Percentiles rank a stretch among this genome's conserved stretches.
Conservation (phyloP, 352 stramenopile species). For the Pythium insidiosum region DNA sequence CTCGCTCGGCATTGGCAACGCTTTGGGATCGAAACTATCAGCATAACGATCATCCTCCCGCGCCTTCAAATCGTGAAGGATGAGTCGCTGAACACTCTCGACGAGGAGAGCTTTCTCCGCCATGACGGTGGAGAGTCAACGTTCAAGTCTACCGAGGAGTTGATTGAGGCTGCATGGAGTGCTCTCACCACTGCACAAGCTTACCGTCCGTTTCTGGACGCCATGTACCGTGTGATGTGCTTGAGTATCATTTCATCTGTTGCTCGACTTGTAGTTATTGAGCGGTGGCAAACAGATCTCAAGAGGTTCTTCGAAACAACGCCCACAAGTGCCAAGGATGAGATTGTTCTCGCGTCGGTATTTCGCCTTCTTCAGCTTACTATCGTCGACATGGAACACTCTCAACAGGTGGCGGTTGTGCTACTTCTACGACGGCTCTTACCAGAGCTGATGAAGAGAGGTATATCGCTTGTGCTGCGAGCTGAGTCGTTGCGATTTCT, state of each 20-base stretch:
- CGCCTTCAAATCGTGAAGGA: no score
- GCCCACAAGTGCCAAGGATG: conserved; percentile 23
- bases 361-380: conserved; percentile 27
- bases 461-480: no score
- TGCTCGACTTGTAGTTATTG: conserved; percentile 18
- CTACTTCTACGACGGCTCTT: conserved; percentile 46
- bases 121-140: no score
- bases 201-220: conserved; percentile 57
- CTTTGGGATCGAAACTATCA: neutral
- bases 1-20: neutral
- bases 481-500: no score
- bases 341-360: conserved; percentile 41
- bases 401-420: conserved; percentile 33
- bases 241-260: conserved; percentile 17
- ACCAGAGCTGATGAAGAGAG: no score
- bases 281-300: conserved; percentile 26
- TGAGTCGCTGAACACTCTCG: no score
- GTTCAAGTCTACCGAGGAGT: neutral
- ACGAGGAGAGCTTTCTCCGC: no score
- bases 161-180: neutral
- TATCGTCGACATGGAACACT: conserved; percentile 23
- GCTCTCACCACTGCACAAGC: conserved; percentile 21
- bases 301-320: conserved; percentile 6
- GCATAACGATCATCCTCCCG: no score
- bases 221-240: conserved; percentile 43